Evolutionary conservation across 2,329 filamentous ascomycete genomes (phyloP).

Genomic region (Verticillium isaacii): DNA sequence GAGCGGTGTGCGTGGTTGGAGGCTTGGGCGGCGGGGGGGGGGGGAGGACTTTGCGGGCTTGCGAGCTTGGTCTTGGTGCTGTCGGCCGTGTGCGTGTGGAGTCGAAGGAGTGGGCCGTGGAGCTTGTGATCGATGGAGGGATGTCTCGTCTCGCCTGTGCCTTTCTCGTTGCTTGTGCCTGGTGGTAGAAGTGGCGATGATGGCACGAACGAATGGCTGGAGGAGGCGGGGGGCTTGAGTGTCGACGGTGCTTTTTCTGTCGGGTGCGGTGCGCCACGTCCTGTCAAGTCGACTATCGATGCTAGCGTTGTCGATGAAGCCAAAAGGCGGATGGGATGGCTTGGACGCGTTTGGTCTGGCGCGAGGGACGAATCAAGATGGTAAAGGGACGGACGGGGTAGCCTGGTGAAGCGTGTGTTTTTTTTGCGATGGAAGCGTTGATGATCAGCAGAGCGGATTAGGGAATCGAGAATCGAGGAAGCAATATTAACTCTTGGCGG

Average conservation of each 20-base stretch:
- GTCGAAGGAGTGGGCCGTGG: not conserved
- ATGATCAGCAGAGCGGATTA: not conserved
- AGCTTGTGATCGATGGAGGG: not conserved
- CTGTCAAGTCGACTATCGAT: not conserved
- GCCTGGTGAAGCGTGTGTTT: not conserved
- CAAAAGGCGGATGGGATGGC: not conserved
- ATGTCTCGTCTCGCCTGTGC: not conserved
- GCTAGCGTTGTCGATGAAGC: not conserved
- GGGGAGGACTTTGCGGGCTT: not conserved
- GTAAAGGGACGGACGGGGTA: not conserved
- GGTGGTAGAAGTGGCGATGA: not conserved
- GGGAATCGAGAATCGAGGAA: not conserved
- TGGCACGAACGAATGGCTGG: not conserved
- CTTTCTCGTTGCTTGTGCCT: not conserved
- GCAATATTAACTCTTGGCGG: not conserved
- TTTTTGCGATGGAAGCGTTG: not conserved
- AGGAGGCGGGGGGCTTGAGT: not conserved
- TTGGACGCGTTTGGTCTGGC: not conserved
- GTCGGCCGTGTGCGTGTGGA: not conserved
- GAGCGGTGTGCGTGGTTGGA: not conserved
- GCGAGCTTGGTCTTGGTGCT: not conserved
- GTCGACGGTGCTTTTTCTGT: not conserved
- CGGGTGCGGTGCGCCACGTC: not conserved
- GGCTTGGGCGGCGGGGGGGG: not conserved
- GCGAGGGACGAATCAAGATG: not conserved